Evolutionary conservation across 176 grass and related monocot genomes (phyloP).

Genomic region (Oryza meyeriana): DNA sequence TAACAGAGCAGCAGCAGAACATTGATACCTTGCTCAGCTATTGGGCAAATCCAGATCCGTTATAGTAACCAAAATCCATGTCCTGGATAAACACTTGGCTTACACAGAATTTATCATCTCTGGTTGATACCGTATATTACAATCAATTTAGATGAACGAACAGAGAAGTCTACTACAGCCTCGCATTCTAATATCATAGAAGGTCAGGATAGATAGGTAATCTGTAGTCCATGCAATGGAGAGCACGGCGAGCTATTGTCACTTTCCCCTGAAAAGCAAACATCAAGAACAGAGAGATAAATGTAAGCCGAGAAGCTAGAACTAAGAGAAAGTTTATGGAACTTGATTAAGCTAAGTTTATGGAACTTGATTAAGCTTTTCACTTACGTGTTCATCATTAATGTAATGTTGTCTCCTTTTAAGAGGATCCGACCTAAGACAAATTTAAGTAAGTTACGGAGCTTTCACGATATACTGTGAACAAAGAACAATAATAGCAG

Average conservation of each 20-base stretch:
- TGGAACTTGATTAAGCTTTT: background rate
- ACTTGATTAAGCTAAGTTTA: background rate
- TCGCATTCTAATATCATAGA: background rate
- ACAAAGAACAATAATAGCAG: background rate
- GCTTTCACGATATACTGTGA: background rate
- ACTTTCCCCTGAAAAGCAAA: slow-evolving; percentile 39
- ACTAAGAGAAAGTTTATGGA: background rate
- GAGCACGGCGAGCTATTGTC: background rate
- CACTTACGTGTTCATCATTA: slow-evolving; percentile 81
- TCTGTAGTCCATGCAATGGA: background rate
- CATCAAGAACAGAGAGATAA: slow-evolving; percentile 1
- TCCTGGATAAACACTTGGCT: background rate
- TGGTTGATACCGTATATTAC: background rate
- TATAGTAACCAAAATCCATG: background rate
- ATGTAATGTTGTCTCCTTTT: slow-evolving; percentile 83
- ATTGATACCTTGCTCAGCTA: background rate
- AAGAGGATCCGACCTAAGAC: slow-evolving; percentile 68
- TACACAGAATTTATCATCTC: background rate
- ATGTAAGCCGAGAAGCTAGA: background rate
- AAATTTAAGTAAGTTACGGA: background rate
- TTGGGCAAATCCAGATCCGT: background rate
- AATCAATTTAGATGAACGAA: background rate
- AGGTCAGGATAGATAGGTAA: background rate
- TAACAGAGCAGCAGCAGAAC: background rate
- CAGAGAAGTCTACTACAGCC: background rate